Percentiles rank a stretch among this genome's conserved stretches.
phyloP scores from a whole-genome alignment of 1,284 basidiomycete genomes.

The Fistulina hepatica region DNA sequence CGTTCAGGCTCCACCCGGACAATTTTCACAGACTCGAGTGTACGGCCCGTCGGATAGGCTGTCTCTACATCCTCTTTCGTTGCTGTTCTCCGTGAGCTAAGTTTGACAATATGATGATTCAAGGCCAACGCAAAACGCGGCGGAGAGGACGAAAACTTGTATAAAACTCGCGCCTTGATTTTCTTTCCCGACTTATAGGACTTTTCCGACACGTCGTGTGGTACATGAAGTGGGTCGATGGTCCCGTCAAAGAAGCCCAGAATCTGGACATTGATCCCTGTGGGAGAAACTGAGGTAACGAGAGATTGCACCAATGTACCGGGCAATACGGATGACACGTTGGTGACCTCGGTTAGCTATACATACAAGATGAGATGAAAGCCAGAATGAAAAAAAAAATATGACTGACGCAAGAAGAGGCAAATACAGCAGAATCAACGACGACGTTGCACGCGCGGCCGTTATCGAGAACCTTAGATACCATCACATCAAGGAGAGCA shows the following conservation, averaged over 20 bases:
- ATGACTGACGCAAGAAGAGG: constrained; percentile 41
- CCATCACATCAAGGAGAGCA: constrained; percentile 50
- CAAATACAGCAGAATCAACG: constrained; percentile 36
- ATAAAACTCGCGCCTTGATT: constrained; percentile 82
- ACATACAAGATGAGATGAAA: constrained; percentile 6
- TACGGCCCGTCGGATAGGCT: constrained; percentile 63
- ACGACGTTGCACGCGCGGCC: constrained; percentile 59
- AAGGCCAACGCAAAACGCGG: constrained; percentile 77
- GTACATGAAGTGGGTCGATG: constrained; percentile 76
- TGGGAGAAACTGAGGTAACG: constrained; percentile 69
- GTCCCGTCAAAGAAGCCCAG: constrained; percentile 93
- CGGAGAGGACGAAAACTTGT: constrained; percentile 65
- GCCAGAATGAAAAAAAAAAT: constrained; percentile 6
- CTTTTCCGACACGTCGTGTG: constrained; percentile 35
- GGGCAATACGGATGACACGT: constrained; percentile 76
- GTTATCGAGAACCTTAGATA: constrained; percentile 58
- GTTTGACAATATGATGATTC: constrained; percentile 58
- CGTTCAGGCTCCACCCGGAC: constrained; percentile 69
- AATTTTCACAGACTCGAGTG: constrained; percentile 66
- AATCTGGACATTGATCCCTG: constrained; percentile 83
- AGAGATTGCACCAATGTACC: constrained; percentile 80
- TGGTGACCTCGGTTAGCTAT: constrained; percentile 67
- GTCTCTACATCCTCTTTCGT: constrained; percentile 31
- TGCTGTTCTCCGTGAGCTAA: constrained; percentile 31
- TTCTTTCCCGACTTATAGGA: constrained; percentile 76